A percentile compares a stretch with the other conserved stretches of the same genome.
phyloP scores from a whole-genome alignment of 2,329 filamentous ascomycete genomes.

The Rutstroemia sp. region DNA sequence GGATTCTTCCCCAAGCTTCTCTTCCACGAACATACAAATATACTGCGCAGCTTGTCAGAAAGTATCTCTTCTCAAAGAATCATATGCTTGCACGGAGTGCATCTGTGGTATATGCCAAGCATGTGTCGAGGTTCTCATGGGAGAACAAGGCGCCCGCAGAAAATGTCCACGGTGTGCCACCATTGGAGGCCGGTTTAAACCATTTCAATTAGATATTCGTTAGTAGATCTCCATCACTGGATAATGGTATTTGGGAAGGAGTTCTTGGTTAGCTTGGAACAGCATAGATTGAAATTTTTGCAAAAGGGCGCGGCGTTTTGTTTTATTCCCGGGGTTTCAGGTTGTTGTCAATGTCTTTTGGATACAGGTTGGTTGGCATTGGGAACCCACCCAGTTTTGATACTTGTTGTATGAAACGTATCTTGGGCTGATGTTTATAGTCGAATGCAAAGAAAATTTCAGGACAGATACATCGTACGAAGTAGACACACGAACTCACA shows the following conservation, averaged over 20 bases:
- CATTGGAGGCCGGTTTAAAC: constrained; percentile 74
- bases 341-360: constrained; percentile 1
- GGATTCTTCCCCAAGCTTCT: constrained; percentile 66
- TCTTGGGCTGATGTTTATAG: constrained; percentile 11
- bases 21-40: constrained; percentile 73
- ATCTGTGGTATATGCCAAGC: constrained; percentile 87
- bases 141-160: constrained; percentile 65
- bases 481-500: neutral
- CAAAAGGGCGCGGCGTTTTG: constrained; percentile 1
- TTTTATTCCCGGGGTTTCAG: constrained; percentile 2
- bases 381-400: neutral
- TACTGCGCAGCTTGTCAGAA: constrained; percentile 86
- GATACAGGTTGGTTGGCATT: constrained; percentile 1
- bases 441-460: neutral
- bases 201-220: constrained; percentile 76
- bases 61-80: constrained; percentile 69
- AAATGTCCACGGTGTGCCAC: constrained; percentile 76
- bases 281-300: constrained; percentile 3
- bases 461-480: neutral
- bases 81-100: constrained; percentile 92
- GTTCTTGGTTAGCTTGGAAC: neutral
- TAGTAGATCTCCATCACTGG: constrained; percentile 30
- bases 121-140: constrained; percentile 75
- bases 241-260: neutral
- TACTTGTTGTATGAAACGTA: neutral